Evolutionary conservation across 257 asterid genomes (phyloP).

Genomic region (Echium plantagineum): DNA sequence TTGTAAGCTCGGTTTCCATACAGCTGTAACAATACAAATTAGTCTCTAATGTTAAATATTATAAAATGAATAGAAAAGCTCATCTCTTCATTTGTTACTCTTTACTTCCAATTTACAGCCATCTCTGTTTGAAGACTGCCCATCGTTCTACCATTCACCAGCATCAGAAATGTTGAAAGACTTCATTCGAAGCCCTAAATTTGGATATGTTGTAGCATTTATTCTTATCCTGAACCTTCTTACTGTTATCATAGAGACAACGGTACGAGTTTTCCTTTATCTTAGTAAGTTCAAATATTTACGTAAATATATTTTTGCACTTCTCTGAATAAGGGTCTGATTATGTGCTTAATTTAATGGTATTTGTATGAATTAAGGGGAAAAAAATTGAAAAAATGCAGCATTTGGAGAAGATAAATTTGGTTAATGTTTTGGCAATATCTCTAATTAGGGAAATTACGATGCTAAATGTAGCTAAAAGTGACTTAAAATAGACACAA

Average conservation of each 20-base stretch:
- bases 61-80: slow-evolving; percentile 1
- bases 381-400: too few species aligned
- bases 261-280: slow-evolving; percentile 34
- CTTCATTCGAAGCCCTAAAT: slow-evolving; percentile 55
- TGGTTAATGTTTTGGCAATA: too few species aligned
- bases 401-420: too few species aligned
- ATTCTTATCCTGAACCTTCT: slow-evolving; percentile 63
- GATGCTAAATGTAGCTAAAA: too few species aligned
- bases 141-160: slow-evolving; percentile 57
- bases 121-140: slow-evolving; percentile 60
- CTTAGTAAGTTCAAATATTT: slow-evolving; percentile 1
- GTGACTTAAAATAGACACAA: too few species aligned
- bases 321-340: not conserved
- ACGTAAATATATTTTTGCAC: too few species aligned
- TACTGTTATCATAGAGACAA: slow-evolving; percentile 84
- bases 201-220: slow-evolving; percentile 50
- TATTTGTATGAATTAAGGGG: too few species aligned
- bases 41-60: slow-evolving; percentile 6
- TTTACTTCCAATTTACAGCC: slow-evolving; percentile 38
- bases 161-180: slow-evolving; percentile 57
- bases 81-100: slow-evolving; percentile 13
- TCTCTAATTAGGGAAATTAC: too few species aligned
- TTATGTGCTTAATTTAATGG: not conserved
- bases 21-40: slow-evolving; percentile 1
- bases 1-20: slow-evolving; percentile 39